Evolutionary conservation across 345 rosid genomes (phyloP).

Genomic region (Luvunga scandens): DNA sequence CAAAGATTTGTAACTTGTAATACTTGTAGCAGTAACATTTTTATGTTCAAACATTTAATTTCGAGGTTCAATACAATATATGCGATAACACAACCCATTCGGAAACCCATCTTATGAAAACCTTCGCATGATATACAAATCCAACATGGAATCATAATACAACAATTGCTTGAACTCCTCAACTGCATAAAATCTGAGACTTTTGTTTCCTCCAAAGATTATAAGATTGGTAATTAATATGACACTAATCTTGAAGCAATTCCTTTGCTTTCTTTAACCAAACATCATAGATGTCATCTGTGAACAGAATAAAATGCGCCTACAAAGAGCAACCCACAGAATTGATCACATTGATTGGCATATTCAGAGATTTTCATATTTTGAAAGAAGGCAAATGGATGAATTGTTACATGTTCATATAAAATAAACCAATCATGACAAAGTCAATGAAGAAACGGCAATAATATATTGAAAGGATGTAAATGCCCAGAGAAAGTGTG

Average conservation of each 20-base stretch:
- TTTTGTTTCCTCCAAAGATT: background rate
- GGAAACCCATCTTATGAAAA: too few species aligned
- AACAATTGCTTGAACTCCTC: background rate
- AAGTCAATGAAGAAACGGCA: too few species aligned
- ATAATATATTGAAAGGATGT: too few species aligned
- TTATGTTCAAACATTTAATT: too few species aligned
- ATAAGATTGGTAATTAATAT: background rate
- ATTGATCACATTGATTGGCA: background rate
- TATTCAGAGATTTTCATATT: background rate
- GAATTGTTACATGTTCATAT: too few species aligned
- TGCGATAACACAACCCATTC: too few species aligned
- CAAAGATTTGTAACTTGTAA: too few species aligned
- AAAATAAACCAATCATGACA: too few species aligned
- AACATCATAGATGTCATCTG: conserved; percentile 46
- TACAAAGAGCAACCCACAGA: conserved; percentile 23
- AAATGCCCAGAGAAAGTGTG: too few species aligned
- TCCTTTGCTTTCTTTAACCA: conserved; percentile 73
- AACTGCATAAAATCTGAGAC: background rate
- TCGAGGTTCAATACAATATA: too few species aligned
- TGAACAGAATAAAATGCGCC: conserved; percentile 77
- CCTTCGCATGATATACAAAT: too few species aligned
- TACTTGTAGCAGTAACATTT: too few species aligned
- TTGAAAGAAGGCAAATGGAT: background rate
- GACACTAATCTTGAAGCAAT: conserved; percentile 28
- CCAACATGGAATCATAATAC: background rate